Conservation (phyloP, 371 early-diverging fungal genomes). For the Entomophthora muscae region DNA sequence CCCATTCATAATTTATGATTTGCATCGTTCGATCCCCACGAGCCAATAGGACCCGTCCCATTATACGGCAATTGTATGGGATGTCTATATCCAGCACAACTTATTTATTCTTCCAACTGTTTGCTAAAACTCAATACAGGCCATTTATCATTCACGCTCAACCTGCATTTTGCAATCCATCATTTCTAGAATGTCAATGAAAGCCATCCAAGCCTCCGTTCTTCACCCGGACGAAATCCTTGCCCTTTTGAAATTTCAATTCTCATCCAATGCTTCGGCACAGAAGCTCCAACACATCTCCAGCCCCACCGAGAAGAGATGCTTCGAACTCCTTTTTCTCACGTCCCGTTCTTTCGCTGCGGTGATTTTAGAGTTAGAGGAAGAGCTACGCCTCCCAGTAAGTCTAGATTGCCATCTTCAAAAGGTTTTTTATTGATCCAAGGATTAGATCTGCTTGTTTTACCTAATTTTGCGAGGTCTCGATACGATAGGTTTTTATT, state of each 20-base stretch:
- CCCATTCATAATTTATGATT: no score
- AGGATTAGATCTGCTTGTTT: slow-evolving; percentile 57
- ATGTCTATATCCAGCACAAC: no score
- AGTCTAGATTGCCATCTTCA: slow-evolving; percentile 12
- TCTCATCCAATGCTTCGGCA: slow-evolving; percentile 33
- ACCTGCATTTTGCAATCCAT: background rate
- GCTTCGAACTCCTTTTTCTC: slow-evolving; percentile 76
- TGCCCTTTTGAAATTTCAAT: slow-evolving; percentile 59
- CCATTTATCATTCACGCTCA: background rate
- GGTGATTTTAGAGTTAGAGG: slow-evolving; percentile 85
- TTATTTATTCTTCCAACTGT: no score
- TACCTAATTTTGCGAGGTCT: slow-evolving; percentile 87
- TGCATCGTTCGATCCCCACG: background rate
- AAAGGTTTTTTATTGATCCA: background rate
- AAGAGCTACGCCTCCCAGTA: slow-evolving; percentile 67
- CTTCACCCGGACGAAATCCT: slow-evolving; percentile 70
- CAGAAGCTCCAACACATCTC: slow-evolving; percentile 26
- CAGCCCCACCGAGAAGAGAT: slow-evolving; percentile 38
- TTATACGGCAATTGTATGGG: background rate
- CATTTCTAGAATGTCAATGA: background rate
- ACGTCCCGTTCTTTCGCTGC: slow-evolving; percentile 92
- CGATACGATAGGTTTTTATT: slow-evolving; percentile 65
- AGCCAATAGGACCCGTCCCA: background rate
- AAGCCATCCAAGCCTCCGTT: slow-evolving; percentile 36
- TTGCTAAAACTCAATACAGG: background rate